These are phyloP conservation scores for Penicillium polonicum DNA, from an alignment of 2,329 filamentous ascomycete genomes.

Conservation along the genomic window DNA sequence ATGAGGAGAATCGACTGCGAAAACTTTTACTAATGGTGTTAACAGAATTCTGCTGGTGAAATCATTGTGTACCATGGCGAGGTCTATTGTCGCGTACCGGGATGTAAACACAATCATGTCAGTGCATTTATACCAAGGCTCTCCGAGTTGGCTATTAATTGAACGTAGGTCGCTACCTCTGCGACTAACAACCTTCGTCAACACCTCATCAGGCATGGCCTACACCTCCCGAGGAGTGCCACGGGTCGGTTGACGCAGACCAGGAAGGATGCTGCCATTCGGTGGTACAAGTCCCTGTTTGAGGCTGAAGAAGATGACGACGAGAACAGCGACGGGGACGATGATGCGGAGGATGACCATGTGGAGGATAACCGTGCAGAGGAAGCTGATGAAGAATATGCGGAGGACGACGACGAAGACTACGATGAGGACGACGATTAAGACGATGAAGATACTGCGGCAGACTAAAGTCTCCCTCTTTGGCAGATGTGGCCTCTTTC, in stretches of 20 bases:
- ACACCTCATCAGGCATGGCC: not conserved
- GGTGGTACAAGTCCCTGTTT: not conserved
- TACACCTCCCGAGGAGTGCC: not conserved
- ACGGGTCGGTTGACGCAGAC: not conserved
- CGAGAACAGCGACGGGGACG: not conserved
- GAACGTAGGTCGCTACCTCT: not conserved
- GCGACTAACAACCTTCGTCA: not conserved
- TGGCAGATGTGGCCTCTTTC: not conserved
- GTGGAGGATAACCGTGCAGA: rapidly evolving
- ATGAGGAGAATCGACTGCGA: not conserved
- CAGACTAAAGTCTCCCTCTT: not conserved
- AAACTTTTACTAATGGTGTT: not conserved
- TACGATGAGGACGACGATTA: not conserved
- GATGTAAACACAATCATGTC: not conserved
- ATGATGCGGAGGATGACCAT: not conserved
- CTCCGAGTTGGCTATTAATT: not conserved
- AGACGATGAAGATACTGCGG: not conserved
- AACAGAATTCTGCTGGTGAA: not conserved
- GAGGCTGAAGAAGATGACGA: not conserved
- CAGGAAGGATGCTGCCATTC: not conserved
- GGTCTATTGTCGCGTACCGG: not conserved
- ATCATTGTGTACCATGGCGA: not conserved
- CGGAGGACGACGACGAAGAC: not conserved
- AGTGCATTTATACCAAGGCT: not conserved
- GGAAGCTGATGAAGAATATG: not conserved